Conservation (phyloP, 2,329 filamentous ascomycete species). For the Xylariaceae sp. region DNA sequence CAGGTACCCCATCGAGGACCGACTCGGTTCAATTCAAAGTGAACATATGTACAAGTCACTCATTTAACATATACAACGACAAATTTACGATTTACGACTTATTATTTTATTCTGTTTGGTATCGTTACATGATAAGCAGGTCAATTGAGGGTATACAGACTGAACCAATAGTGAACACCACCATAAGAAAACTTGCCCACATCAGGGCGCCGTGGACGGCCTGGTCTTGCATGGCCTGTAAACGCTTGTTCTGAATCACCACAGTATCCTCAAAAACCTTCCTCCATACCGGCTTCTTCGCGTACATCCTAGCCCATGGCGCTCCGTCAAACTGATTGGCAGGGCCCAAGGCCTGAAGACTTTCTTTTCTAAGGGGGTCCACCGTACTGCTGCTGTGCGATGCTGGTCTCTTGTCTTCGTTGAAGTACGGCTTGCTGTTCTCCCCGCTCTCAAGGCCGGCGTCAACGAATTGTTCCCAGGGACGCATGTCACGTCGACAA, state of each 20-base stretch:
- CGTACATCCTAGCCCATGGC: conserved; percentile 27
- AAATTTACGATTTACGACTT: too few relatives aligned
- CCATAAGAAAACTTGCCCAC: conserved; percentile 29
- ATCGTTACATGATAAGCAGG: conserved; percentile 9
- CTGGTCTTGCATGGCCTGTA: conserved; percentile 31
- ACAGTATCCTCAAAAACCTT: conserved; percentile 28
- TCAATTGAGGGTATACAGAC: conserved; percentile 25
- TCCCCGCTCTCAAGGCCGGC: too few relatives aligned
- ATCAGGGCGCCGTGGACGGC: conserved; percentile 30
- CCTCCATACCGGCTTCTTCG: conserved; percentile 18
- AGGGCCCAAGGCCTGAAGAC: conserved; percentile 30
- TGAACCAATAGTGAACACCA: conserved; percentile 24
- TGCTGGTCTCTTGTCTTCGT: too few relatives aligned
- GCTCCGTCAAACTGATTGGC: conserved; percentile 29
- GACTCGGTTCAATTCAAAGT: too few relatives aligned
- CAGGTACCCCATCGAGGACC: too few relatives aligned
- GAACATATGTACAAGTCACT: too few relatives aligned
- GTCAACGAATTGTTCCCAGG: conserved; percentile 32
- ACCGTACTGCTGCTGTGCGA: conserved; percentile 9
- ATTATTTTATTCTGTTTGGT: too few relatives aligned
- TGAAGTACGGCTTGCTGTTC: too few relatives aligned
- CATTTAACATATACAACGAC: too few relatives aligned
- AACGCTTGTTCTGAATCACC: conserved; percentile 25
- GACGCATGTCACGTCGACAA: conserved; percentile 30
- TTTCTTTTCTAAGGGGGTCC: conserved; percentile 23